Evolutionary conservation across 2,329 filamentous ascomycete species (phyloP), one percentile per base, ranked within the genome.

Genomic region (Aspergillus vadensis): DNA sequence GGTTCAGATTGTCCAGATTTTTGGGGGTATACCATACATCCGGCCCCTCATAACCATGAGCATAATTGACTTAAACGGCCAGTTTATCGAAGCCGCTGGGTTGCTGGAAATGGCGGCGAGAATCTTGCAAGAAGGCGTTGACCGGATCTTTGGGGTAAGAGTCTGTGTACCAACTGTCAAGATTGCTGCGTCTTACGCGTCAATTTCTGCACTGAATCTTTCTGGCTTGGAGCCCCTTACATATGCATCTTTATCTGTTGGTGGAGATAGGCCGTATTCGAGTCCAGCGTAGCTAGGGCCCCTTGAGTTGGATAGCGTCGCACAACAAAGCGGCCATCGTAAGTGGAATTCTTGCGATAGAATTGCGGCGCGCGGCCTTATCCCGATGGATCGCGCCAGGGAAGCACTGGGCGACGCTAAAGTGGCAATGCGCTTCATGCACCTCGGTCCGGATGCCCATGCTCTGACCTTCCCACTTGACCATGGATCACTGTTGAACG

Each of bases 391-490:
- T 1, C 71, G 80, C 17, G 85, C 84, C 0, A 68, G 76, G 1
- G 70, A 76, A 17, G 78, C 80, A 2, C 63, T 88, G 2, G 83
- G 84, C 3, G 70, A 81, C 10, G 73, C 84, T 32, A 73, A 81
- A 32, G 80, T 82, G 1, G 65, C 69, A 36, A 84, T 81, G 12
- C 71, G 76, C 12, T 81, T 82, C 69, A 83, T 86, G 78, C 84
- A 83, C 69, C 78, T 84, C 56, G 86, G 85, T 0, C 82, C 81
- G 0, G 74, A 79, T 57, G 84, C 82, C 0, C 87, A 89, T 69
- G 65, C 84, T 5, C 77, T 89, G 27, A 86, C 82, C 0, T 89
- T 88, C 67, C 68, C 68, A 6, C 47, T 70, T 8, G 8, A 2
- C 25, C 60, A 38, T 25, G 58, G 57, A 50, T 63, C 41, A 3